Evolutionary conservation across 2,329 filamentous ascomycete genomes (phyloP).

Genomic region (Alternaria novae-zelandiae): DNA sequence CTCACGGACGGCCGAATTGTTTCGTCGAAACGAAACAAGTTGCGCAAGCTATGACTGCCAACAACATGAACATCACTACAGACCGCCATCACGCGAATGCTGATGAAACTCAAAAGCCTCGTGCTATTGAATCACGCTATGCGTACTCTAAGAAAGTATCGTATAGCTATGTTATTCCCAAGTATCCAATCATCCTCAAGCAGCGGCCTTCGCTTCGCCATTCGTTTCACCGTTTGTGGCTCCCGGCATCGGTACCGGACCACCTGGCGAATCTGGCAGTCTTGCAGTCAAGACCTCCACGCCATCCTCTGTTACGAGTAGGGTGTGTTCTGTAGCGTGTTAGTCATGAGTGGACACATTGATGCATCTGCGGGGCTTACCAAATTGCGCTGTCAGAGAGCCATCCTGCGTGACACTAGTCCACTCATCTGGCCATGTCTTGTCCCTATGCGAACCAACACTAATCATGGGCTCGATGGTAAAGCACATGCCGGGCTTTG

Average conservation of each 20-base stretch:
- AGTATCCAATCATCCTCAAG: slow-evolving; percentile 7
- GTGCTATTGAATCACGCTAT: neutral
- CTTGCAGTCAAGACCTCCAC: slow-evolving; percentile 82
- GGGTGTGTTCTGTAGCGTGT: slow-evolving; percentile 71
- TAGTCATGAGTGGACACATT: slow-evolving; percentile 7
- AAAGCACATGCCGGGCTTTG: slow-evolving; percentile 97
- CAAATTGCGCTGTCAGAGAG: slow-evolving; percentile 89
- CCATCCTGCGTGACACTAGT: slow-evolving; percentile 93
- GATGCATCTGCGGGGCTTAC: slow-evolving; percentile 55
- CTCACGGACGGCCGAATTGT: neutral
- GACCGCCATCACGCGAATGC: neutral
- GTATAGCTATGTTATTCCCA: neutral
- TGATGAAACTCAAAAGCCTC: neutral
- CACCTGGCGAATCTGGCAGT: slow-evolving; percentile 75
- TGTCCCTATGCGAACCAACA: slow-evolving; percentile 85
- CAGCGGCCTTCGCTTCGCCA: slow-evolving; percentile 30
- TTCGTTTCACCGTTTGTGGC: slow-evolving; percentile 25
- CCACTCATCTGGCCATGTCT: slow-evolving; percentile 99
- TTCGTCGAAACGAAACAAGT: neutral
- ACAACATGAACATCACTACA: neutral
- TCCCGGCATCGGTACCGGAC: slow-evolving; percentile 66
- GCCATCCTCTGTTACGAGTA: slow-evolving; percentile 82
- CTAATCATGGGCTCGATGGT: slow-evolving; percentile 99
- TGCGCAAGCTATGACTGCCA: neutral
- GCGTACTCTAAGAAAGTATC: neutral